phyloP scores from a whole-genome alignment of 805 yeast genomes.

The Kazachstania africana region DNA sequence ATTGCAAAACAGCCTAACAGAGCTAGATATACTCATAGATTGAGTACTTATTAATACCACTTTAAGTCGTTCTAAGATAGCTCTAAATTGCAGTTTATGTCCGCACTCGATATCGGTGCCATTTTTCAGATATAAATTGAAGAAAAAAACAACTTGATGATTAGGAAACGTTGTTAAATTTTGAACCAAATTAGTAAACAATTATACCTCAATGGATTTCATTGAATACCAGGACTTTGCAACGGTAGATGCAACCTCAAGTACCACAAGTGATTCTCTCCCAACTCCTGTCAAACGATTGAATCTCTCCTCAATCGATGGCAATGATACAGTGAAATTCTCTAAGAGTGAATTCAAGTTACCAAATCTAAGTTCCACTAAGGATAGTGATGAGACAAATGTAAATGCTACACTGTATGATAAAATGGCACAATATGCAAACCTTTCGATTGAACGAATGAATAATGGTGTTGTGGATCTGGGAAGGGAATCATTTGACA shows the following conservation, averaged over 20 bases:
- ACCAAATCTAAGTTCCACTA: background rate
- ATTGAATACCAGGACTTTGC: slow-evolving; percentile 38
- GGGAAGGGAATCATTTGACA: background rate
- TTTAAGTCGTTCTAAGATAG: no score
- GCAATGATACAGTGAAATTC: background rate
- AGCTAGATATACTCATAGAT: no score
- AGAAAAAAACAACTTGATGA: no score
- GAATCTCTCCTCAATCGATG: slow-evolving; percentile 10
- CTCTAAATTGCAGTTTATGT: no score
- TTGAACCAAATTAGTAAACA: no score
- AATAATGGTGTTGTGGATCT: no score
- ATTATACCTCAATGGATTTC: slow-evolving; percentile 35
- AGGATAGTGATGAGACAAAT: background rate
- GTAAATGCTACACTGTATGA: slow-evolving; percentile 10
- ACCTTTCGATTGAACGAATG: slow-evolving; percentile 3
- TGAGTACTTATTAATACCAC: no score
- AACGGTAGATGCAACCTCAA: slow-evolving; percentile 15
- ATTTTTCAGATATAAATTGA: no score
- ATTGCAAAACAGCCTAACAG: no score
- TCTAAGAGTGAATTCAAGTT: background rate
- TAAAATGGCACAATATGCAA: slow-evolving; percentile 14
- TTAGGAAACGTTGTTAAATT: no score
- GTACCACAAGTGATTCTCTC: slow-evolving; percentile 5
- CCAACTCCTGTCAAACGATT: slow-evolving; percentile 23
- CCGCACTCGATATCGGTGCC: no score